Evolutionary conservation across 1,284 basidiomycete species (phyloP).

Genomic region (Melampsora americana): DNA sequence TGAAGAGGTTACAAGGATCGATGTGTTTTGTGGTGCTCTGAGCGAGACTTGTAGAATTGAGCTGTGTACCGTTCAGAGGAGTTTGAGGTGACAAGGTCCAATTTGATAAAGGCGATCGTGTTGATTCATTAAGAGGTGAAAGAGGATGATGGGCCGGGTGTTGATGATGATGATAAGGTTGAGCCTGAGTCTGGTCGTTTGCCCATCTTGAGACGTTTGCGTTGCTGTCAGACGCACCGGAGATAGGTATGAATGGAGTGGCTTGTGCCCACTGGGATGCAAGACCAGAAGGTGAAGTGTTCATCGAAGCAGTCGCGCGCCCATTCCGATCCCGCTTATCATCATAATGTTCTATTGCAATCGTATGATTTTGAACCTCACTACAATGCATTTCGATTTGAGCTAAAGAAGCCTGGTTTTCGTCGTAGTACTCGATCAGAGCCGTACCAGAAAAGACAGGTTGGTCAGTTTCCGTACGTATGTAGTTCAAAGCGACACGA

Average conservation of each 20-base stretch:
- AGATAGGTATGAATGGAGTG: constrained; percentile 34
- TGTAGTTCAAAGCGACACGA: constrained; percentile 43
- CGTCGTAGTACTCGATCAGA: constrained; percentile 45
- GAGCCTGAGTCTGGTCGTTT: constrained; percentile 46
- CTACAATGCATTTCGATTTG: constrained; percentile 46
- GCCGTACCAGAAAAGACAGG: constrained; percentile 43
- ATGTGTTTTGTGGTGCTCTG: constrained; percentile 77
- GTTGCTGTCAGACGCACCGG: background rate
- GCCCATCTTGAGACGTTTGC: constrained; percentile 48
- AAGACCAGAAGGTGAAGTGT: background rate
- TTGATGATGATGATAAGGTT: constrained; percentile 63
- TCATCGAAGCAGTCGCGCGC: constrained; percentile 4
- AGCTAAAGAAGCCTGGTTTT: constrained; percentile 45
- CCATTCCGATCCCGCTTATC: constrained; percentile 30
- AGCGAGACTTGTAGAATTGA: constrained; percentile 66
- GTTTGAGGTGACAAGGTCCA: constrained; percentile 65
- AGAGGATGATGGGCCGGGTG: too few species aligned
- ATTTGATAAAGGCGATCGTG: constrained; percentile 50
- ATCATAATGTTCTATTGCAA: constrained; percentile 46
- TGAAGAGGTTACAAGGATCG: constrained; percentile 82
- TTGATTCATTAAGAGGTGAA: constrained; percentile 52
- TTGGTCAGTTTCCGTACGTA: constrained; percentile 11
- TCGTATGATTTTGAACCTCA: constrained; percentile 46
- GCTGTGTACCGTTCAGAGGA: constrained; percentile 80
- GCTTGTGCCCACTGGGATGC: constrained; percentile 42